Percentiles rank a stretch among this genome's conserved stretches.
Conservation (phyloP, 2,329 filamentous ascomycete genomes). For the Monosporascus sp. region DNA sequence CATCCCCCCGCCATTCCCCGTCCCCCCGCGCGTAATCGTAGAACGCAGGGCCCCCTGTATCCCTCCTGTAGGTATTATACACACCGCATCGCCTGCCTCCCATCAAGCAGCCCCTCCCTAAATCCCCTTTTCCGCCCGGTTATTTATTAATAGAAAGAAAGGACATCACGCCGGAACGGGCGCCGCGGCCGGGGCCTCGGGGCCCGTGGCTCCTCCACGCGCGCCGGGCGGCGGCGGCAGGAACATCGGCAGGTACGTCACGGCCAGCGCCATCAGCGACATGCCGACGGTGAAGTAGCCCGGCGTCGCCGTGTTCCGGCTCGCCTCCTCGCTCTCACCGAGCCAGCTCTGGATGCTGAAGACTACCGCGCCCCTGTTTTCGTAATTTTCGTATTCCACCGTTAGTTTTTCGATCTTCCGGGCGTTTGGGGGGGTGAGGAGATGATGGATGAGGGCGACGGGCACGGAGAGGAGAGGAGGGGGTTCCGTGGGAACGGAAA, state of each 20-base stretch:
- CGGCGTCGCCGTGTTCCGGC: conserved; percentile 62
- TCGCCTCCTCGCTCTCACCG: conserved; percentile 63
- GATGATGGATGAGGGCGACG: no score
- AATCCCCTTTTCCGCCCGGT: not conserved
- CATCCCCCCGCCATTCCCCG: no score
- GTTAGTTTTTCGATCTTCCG: not conserved
- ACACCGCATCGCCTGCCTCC: not conserved
- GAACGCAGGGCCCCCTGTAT: no score
- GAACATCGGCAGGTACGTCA: conserved; percentile 47
- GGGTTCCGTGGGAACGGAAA: no score
- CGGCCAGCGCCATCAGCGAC: conserved; percentile 60
- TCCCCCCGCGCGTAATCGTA: no score
- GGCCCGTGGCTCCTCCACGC: conserved; percentile 22
- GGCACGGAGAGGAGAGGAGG: not conserved
- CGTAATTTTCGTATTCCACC: not conserved
- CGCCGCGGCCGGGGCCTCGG: conserved; percentile 25
- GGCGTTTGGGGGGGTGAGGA: no score
- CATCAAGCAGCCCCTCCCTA: not conserved
- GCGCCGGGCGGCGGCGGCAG: conserved; percentile 34
- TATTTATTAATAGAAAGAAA: conserved; percentile 13
- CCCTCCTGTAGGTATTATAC: not conserved
- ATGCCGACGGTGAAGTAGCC: conserved; percentile 70
- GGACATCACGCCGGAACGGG: conserved; percentile 4
- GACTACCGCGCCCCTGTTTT: conserved; percentile 61
- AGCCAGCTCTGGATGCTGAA: conserved; percentile 74